A percentile compares a stretch with the other conserved stretches of the same genome.
These are phyloP conservation scores for Bipolaris sorokiniana DNA, from an alignment of 2,329 filamentous ascomycete genomes.

Conservation along the genomic window DNA sequence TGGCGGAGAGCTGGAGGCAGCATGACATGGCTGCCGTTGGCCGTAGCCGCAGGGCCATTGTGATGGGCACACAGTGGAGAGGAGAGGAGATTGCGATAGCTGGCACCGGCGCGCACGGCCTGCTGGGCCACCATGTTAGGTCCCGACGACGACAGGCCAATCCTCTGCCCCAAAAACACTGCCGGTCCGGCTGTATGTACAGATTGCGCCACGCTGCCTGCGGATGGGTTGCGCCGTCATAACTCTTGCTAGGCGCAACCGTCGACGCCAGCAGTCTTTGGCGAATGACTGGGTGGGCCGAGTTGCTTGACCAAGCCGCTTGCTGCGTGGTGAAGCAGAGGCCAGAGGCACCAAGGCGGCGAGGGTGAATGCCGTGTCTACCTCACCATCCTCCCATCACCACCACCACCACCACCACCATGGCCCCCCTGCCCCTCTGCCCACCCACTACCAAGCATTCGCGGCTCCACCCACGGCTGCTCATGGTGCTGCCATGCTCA, in stretches of 20 bases:
- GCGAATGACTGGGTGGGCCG: not conserved
- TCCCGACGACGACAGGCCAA: constrained; percentile 1
- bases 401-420: not conserved
- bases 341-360: not conserved
- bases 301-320: no score
- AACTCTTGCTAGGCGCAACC: not conserved
- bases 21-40: constrained; percentile 8
- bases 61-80: constrained; percentile 1
- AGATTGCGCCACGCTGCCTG: no score
- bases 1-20: not conserved
- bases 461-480: constrained; percentile 7
- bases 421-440: not conserved
- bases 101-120: constrained; percentile 4
- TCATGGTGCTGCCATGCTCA: not conserved
- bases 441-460: not conserved
- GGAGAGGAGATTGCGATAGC: constrained; percentile 12
- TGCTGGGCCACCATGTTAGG: constrained; percentile 3
- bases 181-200: constrained; percentile 11
- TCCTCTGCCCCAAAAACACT: not conserved
- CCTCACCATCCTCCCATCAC: not conserved
- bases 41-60: constrained; percentile 13
- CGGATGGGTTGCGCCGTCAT: constrained; percentile 9
- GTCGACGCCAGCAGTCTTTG: not conserved
- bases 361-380: not conserved
- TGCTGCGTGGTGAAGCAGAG: not conserved